Evolutionary conservation across 108 stramenopile species (phyloP), one percentile per base, ranked within the genome.

Genomic region (Epithemia pelagica): DNA sequence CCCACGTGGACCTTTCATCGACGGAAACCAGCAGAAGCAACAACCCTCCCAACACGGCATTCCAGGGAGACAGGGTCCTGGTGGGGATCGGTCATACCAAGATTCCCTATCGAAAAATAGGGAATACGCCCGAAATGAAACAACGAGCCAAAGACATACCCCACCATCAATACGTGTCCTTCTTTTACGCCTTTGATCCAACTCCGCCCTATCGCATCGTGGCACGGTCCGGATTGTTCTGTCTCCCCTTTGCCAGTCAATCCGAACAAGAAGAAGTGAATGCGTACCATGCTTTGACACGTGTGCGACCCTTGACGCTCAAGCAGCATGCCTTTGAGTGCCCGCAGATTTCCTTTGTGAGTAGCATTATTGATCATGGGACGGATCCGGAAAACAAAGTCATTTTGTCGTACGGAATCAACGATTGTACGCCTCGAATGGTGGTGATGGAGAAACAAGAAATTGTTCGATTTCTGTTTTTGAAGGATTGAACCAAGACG

Each of bases 371-470:
- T 15, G 68, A 85, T 31, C 72, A 74, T 30, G 81, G 56, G 0
- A 68, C 59, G 18, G 80, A 82, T 62, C 28, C 57, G n/a, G 62
- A 68, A 2, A n/a, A n/a, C n/a, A 77, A 62, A 31, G 59, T 75
- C 28, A 67, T 81, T 22, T 59, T 85, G 58, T 74, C 78, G n/a
- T 85, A 85, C 68, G 84, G 84, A 20, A 59, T 85, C 58, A 82
- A 85, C 62, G 84, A 85, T 62, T 85, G 84, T 46, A 68, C 72
- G 51, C 61, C 74, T 1, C 64, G 80, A 54, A 54, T 85, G 18
- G 77, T 85, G 18, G 71, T 72, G 55, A 65, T 85, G 21, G 59
- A 59, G 30, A 84, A 81, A 37, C 59, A 67, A 21, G 79, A 84
- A 25, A 58, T 71, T 20, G 5, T 25, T 8, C 28, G 26, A n/a